Base-by-base conservation (phyloP, 345 rosid species). In the Heritiera fomes region DNA sequence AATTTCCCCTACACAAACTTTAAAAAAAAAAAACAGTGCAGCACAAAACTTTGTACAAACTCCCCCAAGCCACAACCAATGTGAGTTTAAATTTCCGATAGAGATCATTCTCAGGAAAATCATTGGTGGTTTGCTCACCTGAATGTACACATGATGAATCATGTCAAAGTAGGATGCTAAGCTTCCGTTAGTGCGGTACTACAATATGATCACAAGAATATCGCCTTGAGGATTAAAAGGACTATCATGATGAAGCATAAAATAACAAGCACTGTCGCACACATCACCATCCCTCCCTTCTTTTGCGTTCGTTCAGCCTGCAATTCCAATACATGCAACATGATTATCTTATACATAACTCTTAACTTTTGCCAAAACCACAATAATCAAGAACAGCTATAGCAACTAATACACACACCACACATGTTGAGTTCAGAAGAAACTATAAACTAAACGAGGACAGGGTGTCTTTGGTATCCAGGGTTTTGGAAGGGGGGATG, bases 291-390 rank as follows among this genome's bases (percentile, higher is more conserved):
- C 64, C 94, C 94, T 34, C 98, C 98, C 81, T 89, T 84, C 75
- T 91, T 90, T 77, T 93, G 98, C 40, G 96, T 84, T 89, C 88
- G 88, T 82, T 93, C 98, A 0, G 98, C 99, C 98, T 97, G 91
- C 86, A 80, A 40, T 52, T 18, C 56, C 79, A 58, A 6, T 17
- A 59, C 8, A 47, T 3, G 7, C 55, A 58, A 14, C 52, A 63
- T 47, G 17, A 76, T 17, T 58, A 55, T 32, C 34, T 64, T 60
- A 46, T 2, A 9, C 23, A 68, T 60, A 43, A 56, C 23, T 52
- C 30, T 8, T 2, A 72, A 34, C 10, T 52, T 40, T 43, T 23
- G 2, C 38, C 18, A 65, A 64, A 34, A 63, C 11, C 59, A 75
- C 43, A 46, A 46, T 6, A 45, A 28, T 10, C 17, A 13, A n/a